phyloP scores from a whole-genome alignment of 2,329 filamentous ascomycete genomes.

The Verticillium klebahnii region DNA sequence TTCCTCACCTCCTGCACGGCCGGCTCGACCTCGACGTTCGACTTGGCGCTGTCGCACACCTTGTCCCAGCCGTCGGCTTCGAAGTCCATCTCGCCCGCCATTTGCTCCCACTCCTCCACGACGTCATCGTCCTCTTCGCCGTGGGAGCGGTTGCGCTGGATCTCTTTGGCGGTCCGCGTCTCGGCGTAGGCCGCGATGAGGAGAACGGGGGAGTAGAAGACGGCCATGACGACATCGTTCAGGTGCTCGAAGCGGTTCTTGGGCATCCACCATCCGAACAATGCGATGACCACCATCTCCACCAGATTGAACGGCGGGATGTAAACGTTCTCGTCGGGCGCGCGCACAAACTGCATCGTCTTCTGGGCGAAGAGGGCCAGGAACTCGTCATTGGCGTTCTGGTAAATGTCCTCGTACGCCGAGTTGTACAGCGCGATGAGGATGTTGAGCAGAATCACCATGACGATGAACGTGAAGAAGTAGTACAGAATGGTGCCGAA shows the following conservation, averaged over 20 bases:
- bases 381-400: constrained; percentile 92
- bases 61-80: constrained; percentile 83
- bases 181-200: constrained; percentile 73
- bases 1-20: constrained; percentile 65
- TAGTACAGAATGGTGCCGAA: constrained; percentile 97
- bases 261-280: constrained; percentile 96
- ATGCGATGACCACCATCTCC: constrained; percentile 72
- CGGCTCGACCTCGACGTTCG: constrained; percentile 76
- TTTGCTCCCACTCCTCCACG: constrained; percentile 95
- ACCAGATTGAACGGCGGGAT: constrained; percentile 94
- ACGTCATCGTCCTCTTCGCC: constrained; percentile 93
- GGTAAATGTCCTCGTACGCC: constrained; percentile 91
- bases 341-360: constrained; percentile 94
- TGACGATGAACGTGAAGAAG: constrained; percentile 94
- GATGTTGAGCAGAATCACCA: constrained; percentile 89
- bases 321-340: constrained; percentile 96
- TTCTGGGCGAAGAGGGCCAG: constrained; percentile 90
- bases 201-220: constrained; percentile 80
- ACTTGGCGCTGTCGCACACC: constrained; percentile 68
- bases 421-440: constrained; percentile 97
- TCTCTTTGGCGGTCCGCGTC: constrained; percentile 57
- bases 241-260: constrained; percentile 67
- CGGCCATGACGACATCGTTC: constrained; percentile 84
- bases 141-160: constrained; percentile 67
- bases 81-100: constrained; percentile 67